Conservation (phyloP, 2,329 filamentous ascomycete species). For the Ophiostoma angusticollis region DNA sequence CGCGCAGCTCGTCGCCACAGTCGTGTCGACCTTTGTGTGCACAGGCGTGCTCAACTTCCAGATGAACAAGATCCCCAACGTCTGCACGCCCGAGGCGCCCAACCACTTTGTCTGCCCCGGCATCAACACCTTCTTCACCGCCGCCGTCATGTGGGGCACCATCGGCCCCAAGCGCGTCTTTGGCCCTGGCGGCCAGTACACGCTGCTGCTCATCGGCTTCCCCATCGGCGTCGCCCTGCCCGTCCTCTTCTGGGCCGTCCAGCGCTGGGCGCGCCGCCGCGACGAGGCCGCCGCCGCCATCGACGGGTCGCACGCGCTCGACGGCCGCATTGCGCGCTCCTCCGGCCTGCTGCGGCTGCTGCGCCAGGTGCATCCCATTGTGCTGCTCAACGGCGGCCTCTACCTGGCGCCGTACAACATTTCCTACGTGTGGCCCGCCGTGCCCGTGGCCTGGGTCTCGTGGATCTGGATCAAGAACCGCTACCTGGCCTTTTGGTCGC, state of each 20-base stretch:
- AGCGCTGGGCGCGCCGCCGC: not conserved
- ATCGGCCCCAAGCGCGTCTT: conserved; percentile 44
- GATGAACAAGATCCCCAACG: conserved; percentile 18
- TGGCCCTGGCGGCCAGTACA: conserved; percentile 34
- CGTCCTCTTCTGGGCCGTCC: conserved; percentile 27
- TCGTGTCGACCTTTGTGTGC: conserved; percentile 23
- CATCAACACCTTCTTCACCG: conserved; percentile 48
- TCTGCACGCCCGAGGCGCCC: conserved; percentile 35
- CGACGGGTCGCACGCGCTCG: not conserved
- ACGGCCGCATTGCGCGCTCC: not conserved
- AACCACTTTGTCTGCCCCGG: conserved; percentile 44
- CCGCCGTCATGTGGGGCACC: conserved; percentile 47
- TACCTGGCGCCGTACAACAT: conserved; percentile 28
- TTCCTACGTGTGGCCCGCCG: conserved; percentile 30
- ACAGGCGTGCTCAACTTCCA: conserved; percentile 25
- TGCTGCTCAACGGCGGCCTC: conserved; percentile 24
- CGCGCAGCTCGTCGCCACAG: conserved; percentile 24
- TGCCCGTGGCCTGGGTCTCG: conserved; percentile 28
- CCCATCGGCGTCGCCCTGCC: conserved; percentile 35
- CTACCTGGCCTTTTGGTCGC: conserved; percentile 17
- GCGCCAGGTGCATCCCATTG: conserved; percentile 27
- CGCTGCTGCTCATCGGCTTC: conserved; percentile 35
- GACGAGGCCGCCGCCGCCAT: not conserved
- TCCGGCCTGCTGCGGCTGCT: not conserved
- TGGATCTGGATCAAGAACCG: conserved; percentile 29